Base-by-base conservation (phyloP, 2,329 filamentous ascomycete species). In the Neofusicoccum umdonicola region DNA sequence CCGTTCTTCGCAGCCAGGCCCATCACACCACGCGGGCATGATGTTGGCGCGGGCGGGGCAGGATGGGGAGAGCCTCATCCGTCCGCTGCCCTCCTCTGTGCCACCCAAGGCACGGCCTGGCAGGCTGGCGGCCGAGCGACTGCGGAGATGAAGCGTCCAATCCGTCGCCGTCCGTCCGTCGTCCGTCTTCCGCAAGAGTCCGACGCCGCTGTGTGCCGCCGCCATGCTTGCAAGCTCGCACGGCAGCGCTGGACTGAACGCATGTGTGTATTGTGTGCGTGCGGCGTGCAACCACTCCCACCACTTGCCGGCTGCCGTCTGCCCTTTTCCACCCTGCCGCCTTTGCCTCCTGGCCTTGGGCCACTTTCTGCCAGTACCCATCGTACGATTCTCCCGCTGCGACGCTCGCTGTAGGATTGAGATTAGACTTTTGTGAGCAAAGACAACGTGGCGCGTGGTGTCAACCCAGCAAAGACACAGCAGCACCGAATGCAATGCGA, bases 1-100 rank as follows among this genome's bases (percentile, higher is more conserved):
- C 54, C 22, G 15, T 27, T 44, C 54, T 54, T 54, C 50, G 50
- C 35, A 54, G 50, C 35, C 37, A 13, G 27, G 39, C 11, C 13
- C 56, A 60, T 60, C 56, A 60, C 56, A 60, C 56, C 56, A 60
- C 42, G 31, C 56, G 42, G 31, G 56, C 41, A 47, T 58, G 22
- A 47, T 19, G n/a, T n/a, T 47, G 27, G 34, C 39, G 54, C 54
- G 54, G 22, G 52, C 50, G 34, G 50, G 15, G 19, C 12, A 17
- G 39, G 12, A 22, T 22, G 37, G 1, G 47, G 19, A 50, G 54
- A 57, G 54, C 42, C 56, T 60, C 56, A 47, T 60, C 42, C 31
- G 31, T 8, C 41, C 37, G 35, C 35, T 56, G n/a, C 52, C 19
- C 27, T 17, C 27, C 17, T 35, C 54, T 58, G 41, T 47, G 34